These are phyloP conservation scores for Paecilomyces niveus DNA, from an alignment of 2,329 filamentous ascomycete genomes.

Conservation along the genomic window DNA sequence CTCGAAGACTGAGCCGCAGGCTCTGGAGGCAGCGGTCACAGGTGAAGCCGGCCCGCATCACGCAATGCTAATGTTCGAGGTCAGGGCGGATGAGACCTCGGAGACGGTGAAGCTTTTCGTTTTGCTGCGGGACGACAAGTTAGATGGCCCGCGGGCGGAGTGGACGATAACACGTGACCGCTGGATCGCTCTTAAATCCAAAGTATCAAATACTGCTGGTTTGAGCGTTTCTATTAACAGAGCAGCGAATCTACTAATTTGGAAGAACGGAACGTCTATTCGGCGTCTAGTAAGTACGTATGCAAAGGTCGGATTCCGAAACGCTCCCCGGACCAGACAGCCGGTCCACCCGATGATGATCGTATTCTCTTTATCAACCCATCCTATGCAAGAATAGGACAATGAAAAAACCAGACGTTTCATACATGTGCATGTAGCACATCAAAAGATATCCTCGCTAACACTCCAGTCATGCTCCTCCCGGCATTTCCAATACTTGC, in stretches of 20 bases:
- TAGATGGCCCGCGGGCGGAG: not conserved
- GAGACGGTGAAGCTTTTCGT: not conserved
- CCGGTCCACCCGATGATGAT: not conserved
- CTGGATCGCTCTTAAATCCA: not conserved
- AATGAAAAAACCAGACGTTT: not conserved
- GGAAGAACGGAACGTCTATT: not conserved
- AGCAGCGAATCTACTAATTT: not conserved
- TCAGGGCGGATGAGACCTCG: not conserved
- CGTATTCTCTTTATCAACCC: not conserved
- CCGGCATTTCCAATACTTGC: constrained; percentile 74
- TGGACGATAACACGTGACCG: not conserved
- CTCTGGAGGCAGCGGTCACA: constrained; percentile 34
- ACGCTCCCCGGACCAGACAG: not conserved
- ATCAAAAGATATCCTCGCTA: constrained; percentile 68
- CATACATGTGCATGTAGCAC: not conserved
- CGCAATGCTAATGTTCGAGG: constrained; percentile 1
- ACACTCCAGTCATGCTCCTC: constrained; percentile 58
- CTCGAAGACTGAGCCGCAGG: constrained; percentile 22
- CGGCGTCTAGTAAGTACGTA: not conserved
- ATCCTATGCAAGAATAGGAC: not conserved
- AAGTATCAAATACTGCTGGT: not conserved
- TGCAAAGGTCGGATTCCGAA: not conserved
- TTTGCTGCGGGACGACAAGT: not conserved
- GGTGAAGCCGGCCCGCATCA: constrained; percentile 34
- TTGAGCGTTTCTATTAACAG: not conserved